These are phyloP conservation scores for Clarireedia sp. DNA, from an alignment of 2,329 filamentous ascomycete genomes.

Conservation along the genomic window DNA sequence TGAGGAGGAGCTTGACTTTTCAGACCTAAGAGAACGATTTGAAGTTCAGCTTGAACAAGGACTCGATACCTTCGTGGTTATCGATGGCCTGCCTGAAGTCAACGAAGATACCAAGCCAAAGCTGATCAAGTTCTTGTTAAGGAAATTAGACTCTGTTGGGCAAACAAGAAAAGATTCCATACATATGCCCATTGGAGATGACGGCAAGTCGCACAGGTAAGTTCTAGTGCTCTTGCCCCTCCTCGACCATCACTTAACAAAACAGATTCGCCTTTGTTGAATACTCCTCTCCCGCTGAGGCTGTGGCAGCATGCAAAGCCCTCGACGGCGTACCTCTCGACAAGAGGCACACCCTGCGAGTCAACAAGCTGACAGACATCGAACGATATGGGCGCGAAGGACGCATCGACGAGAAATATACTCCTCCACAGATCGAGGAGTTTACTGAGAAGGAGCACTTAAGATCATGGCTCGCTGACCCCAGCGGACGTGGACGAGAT, in stretches of 20 bases:
- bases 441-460: slow-evolving; percentile 93
- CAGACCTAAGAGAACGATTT: slow-evolving; percentile 87
- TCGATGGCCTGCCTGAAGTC: slow-evolving; percentile 88
- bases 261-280: slow-evolving; percentile 91
- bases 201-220: slow-evolving; percentile 80
- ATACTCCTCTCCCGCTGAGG: slow-evolving; percentile 85
- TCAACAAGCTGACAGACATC: slow-evolving; percentile 98
- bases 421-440: slow-evolving; percentile 68
- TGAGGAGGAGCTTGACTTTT: slow-evolving; percentile 92
- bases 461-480: slow-evolving; percentile 84
- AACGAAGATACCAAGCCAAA: slow-evolving; percentile 87
- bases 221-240: slow-evolving; percentile 26
- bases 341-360: slow-evolving; percentile 89
- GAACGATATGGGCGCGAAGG: slow-evolving; percentile 94
- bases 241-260: background rate
- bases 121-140: slow-evolving; percentile 90
- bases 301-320: slow-evolving; percentile 78
- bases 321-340: slow-evolving; percentile 83
- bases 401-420: slow-evolving; percentile 85
- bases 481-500: slow-evolving; percentile 71
- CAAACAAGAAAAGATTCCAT: slow-evolving; percentile 79
- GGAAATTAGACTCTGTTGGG: slow-evolving; percentile 83
- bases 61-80: slow-evolving; percentile 90
- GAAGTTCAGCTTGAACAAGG: slow-evolving; percentile 95
- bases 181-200: slow-evolving; percentile 87